Base-by-base conservation (phyloP, 495 filamentous ascomycete species). In the Lasiosphaeria ovina region DNA sequence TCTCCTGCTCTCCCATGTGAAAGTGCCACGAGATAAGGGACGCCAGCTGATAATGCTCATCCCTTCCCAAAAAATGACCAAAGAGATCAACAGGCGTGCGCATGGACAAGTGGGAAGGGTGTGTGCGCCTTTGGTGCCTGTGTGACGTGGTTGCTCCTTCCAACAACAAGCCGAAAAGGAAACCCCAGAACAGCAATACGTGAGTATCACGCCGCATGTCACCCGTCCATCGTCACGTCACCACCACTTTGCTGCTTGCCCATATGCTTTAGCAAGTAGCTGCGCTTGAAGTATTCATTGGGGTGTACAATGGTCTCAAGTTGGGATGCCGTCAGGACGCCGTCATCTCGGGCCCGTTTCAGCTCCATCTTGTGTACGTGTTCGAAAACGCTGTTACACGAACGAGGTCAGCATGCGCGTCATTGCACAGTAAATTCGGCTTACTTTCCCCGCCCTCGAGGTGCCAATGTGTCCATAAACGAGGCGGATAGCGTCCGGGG, bases 241-340 rank as follows among this genome's bases (percentile, higher is more conserved):
- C 66, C 66, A 14, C 63, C 55, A 32, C 61, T 65, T 51, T 24
- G 40, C 49, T 50, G 42, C 51, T 78, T 82, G 16, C 78, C 83
- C 35, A 89, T 69, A 67, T 92, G 87, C 81, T 90, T 96, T 51
- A 98, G 74, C 65, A 95, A 65, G 73, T 90, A 98, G 69, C 91
- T 93, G 62, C 93, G 83, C 80, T 94, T 93, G 74, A 98, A 98
- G 74, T 97, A 99, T 57, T 92, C 91, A 73, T 99, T 99, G 9
- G 95, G 95, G 72, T 99, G 95, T 17, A 96, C 88, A 65, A 99
- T 97, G 2, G 92, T 98, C 75, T 97, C 94, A 38, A 95, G 79
- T 68, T 95, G 89, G 5, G 83, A 80, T n/a, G 86, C 80, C 35
- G 83, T 83, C 90, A 91, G 92, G 36, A 85, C 77, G 7, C 86